These are phyloP conservation scores for Rhodotorula graminis DNA, from an alignment of 768 basidiomycete genomes.

Conservation along the genomic window DNA sequence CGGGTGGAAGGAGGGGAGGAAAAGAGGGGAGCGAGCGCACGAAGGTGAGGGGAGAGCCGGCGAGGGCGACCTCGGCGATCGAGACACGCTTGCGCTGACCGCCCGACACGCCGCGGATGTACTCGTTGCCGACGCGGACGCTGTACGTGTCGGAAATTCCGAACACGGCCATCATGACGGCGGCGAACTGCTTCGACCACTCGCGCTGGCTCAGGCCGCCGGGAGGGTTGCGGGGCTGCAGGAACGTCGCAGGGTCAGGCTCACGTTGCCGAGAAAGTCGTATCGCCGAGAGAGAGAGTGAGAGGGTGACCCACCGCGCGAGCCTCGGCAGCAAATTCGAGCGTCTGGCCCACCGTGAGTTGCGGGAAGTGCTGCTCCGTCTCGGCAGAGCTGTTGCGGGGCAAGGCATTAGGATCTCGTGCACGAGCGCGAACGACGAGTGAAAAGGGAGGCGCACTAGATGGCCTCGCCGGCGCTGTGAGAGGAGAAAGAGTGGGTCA, in stretches of 20 bases:
- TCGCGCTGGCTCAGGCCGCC: conserved; percentile 49
- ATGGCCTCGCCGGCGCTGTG: conserved; percentile 62
- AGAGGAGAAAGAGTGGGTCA: too few species aligned
- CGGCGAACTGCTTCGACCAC: conserved; percentile 48
- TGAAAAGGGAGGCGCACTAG: conserved; percentile 71
- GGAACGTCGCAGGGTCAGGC: not conserved
- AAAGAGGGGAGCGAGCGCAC: conserved; percentile 37
- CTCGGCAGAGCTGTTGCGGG: not conserved
- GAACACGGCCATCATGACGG: conserved; percentile 57
- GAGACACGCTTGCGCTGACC: conserved; percentile 53
- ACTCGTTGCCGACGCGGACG: conserved; percentile 57
- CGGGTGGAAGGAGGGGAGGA: too few species aligned
- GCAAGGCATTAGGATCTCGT: conserved; percentile 58
- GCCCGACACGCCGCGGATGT: conserved; percentile 55
- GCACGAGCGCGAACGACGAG: conserved; percentile 80
- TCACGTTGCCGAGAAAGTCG: too few species aligned
- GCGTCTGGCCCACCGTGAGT: conserved; percentile 48
- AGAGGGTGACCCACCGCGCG: conserved; percentile 41
- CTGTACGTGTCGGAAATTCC: conserved; percentile 67
- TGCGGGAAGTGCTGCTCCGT: conserved; percentile 36
- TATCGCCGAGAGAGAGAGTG: too few species aligned
- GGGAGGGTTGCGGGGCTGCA: conserved; percentile 44
- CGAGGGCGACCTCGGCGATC: conserved; percentile 47
- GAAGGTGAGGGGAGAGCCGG: conserved; percentile 37
- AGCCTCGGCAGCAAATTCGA: conserved; percentile 56